These are phyloP conservation scores for Dendrobium catenatum DNA, from an alignment of 106 monocot species.

Conservation along the genomic window DNA sequence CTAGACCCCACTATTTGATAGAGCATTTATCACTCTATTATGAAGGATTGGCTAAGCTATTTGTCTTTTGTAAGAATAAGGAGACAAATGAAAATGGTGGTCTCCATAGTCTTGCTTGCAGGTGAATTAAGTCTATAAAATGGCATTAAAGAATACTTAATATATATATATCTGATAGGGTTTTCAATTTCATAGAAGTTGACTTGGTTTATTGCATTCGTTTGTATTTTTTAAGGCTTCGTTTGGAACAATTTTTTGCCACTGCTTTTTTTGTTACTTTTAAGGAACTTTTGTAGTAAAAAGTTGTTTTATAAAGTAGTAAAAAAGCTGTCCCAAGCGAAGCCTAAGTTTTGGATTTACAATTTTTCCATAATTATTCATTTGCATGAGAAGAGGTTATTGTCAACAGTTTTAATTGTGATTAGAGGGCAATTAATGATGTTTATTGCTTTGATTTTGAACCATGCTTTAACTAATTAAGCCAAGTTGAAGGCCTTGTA, in stretches of 20 bases:
- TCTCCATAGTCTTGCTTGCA: not conserved
- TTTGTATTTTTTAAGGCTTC: not conserved
- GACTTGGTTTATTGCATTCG: not conserved
- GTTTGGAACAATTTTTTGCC: not conserved
- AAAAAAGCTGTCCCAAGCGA: no score
- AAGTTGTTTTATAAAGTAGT: no score
- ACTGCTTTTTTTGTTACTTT: no score
- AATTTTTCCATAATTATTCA: not conserved
- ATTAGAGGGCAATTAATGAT: no score
- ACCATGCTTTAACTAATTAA: no score
- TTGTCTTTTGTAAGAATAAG: not conserved
- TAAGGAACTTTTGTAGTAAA: no score
- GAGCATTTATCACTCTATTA: not conserved
- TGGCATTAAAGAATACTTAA: not conserved
- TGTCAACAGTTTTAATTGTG: no score
- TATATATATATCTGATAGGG: not conserved
- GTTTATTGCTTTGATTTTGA: no score
- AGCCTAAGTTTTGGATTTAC: not conserved
- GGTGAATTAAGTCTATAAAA: not conserved
- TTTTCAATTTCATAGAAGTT: not conserved
- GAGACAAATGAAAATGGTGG: conserved; percentile 1
- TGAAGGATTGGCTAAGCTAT: not conserved
- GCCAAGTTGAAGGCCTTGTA: no score
- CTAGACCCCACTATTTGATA: not conserved
- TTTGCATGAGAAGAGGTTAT: not conserved